Base-by-base conservation (phyloP, 768 basidiomycete species). In the Suillus lakei region DNA sequence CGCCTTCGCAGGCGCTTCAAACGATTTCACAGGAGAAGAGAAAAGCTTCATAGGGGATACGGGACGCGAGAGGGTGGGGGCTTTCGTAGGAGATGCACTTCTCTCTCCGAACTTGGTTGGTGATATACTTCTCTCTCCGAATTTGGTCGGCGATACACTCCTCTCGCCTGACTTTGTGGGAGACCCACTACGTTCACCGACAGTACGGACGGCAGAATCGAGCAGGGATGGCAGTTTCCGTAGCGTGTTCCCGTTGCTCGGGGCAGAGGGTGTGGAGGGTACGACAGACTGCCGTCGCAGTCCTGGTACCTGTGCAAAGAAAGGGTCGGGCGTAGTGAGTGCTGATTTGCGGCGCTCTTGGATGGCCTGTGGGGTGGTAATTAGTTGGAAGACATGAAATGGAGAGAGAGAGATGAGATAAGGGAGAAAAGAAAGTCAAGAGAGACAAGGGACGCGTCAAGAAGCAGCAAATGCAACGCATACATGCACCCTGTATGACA, bases 321-420 rank as follows among this genome's bases (percentile, higher is more conserved):
- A 86, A 23, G 69, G 62, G 73, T 83, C 78, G 65, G 86, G 72
- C 67, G 81, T 77, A 4, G 76, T 79, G 44, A 89, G 72, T 0
- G 89, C 89, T 62, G 88, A 89, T 12, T 84, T 80, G 30, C 89
- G 77, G 10, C 90, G 83, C 61, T 89, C 88, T 67, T 84, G 83
- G 48, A 91, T 90, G 0, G 87, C 88, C 82, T 86, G 63, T 34
- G 44, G n/a, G 44, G 23, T 67, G 28, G 18, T 41, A 6, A 1
- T 41, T 41, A 41, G 39, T 21, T 28, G 26, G 39, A 41, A 13
- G 36, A 26, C 16, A 36, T 15, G 4, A 5, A 15, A 56, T 23
- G 4, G n/a, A n/a, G 7, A 38, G 23, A 38, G 23, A 38, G 23
- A 38, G 16, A 58, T 36, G 8, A 8, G 9, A 9, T 21, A 56